A percentile compares a stretch with the other conserved stretches of the same genome.
Conservation (phyloP, 1,284 basidiomycete genomes). For the Takashimella koratensis region DNA sequence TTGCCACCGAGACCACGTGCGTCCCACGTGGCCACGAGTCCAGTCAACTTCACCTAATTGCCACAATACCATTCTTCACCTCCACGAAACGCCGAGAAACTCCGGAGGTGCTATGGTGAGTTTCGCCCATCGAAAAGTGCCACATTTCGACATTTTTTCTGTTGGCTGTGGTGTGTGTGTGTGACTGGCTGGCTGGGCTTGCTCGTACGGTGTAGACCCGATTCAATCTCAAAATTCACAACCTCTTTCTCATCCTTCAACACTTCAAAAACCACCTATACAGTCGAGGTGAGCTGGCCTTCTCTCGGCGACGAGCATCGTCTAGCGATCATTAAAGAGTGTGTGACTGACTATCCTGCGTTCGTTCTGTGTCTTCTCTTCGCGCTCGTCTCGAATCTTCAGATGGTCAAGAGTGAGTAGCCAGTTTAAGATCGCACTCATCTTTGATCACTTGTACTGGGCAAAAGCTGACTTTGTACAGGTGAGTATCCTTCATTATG, state of each 20-base stretch:
- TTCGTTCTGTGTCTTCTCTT: too few relatives aligned
- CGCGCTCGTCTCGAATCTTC: slow-evolving; percentile 1
- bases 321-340: background rate
- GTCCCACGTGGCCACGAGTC: background rate
- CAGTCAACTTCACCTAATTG: too few relatives aligned
- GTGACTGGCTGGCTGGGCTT: background rate
- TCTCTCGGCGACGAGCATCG: background rate
- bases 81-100: background rate
- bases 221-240: background rate
- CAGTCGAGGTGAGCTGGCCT: background rate
- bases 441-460: slow-evolving; percentile 2
- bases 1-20: background rate
- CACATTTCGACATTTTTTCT: background rate
- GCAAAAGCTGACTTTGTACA: slow-evolving; percentile 15
- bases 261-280: background rate
- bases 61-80: too few relatives aligned
- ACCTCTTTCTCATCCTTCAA: background rate
- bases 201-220: background rate
- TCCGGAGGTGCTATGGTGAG: too few relatives aligned
- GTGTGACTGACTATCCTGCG: too few relatives aligned
- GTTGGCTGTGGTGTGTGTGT: too few relatives aligned
- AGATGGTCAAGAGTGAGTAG: slow-evolving; percentile 49
- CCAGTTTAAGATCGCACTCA: slow-evolving; percentile 5
- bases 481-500: slow-evolving; percentile 4
- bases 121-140: too few relatives aligned